Evolutionary conservation across 2,329 filamentous ascomycete species (phyloP).

Genomic region (Cercospora sojina): DNA sequence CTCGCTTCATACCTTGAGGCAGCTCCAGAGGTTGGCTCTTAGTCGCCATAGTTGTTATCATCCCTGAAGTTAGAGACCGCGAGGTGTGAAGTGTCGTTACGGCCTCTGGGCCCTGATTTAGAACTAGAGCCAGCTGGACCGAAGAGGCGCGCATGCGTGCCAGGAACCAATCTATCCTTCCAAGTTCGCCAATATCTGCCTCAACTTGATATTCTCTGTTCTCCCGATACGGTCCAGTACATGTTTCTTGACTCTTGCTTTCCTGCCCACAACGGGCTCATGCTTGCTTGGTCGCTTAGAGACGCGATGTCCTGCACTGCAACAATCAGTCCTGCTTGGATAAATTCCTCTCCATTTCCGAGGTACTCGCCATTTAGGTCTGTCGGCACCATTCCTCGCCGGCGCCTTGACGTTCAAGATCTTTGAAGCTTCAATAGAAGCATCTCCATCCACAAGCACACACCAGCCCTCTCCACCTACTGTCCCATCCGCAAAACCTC

Average conservation of each 20-base stretch:
- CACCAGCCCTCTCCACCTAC: slow-evolving; percentile 78
- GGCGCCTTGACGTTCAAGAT: slow-evolving; percentile 3
- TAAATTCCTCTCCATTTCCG: neutral
- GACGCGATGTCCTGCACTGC: slow-evolving; percentile 18
- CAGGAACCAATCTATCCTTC: neutral
- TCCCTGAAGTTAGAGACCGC: no score
- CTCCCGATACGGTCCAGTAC: slow-evolving; percentile 9
- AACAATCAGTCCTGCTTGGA: slow-evolving; percentile 6
- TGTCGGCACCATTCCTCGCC: neutral
- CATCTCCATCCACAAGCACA: slow-evolving; percentile 79
- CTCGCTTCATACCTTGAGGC: no score
- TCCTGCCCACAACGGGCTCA: slow-evolving; percentile 12
- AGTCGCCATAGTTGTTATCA: no score
- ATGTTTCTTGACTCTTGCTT: slow-evolving; percentile 16
- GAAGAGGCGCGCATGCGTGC: neutral
- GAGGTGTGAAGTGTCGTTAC: no score
- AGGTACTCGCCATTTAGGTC: slow-evolving; percentile 13
- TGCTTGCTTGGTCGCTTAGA: slow-evolving; percentile 10
- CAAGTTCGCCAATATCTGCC: slow-evolving; percentile 11
- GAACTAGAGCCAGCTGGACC: no score
- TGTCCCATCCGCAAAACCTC: slow-evolving; percentile 65
- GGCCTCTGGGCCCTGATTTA: no score
- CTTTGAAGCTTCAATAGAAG: slow-evolving; percentile 54
- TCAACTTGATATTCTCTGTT: slow-evolving; percentile 13
- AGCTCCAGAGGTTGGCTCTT: no score